These are phyloP conservation scores for Triticum dicoccoides DNA, from an alignment of 176 grass and related monocot genomes.

Conservation along the genomic window DNA sequence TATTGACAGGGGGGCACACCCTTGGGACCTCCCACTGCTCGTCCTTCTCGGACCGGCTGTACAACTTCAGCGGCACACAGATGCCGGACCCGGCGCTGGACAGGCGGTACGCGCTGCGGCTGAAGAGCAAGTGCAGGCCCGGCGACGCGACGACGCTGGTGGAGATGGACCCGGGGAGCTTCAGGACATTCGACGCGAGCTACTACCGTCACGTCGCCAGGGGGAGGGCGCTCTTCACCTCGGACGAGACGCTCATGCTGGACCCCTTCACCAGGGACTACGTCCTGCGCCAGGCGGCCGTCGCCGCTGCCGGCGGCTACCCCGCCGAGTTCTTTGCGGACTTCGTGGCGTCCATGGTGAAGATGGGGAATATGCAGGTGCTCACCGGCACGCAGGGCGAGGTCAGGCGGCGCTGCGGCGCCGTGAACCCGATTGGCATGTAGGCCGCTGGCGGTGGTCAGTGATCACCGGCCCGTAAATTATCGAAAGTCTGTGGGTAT, in stretches of 20 bases:
- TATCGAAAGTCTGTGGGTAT: not conserved
- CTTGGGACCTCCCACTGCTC: conserved; percentile 74
- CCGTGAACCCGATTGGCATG: conserved; percentile 38
- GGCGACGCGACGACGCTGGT: conserved; percentile 51
- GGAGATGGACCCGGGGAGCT: conserved; percentile 91
- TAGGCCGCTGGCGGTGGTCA: not conserved
- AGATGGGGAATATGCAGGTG: conserved; percentile 66
- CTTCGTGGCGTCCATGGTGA: conserved; percentile 69
- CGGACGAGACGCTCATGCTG: conserved; percentile 67
- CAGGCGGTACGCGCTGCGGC: conserved; percentile 33
- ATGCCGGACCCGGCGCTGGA: conserved; percentile 55
- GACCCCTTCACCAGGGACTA: conserved; percentile 44
- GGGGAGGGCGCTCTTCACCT: conserved; percentile 62
- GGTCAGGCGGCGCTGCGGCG: conserved; percentile 65
- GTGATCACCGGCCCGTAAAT: not conserved
- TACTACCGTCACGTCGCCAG: conserved; percentile 63
- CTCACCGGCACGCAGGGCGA: conserved; percentile 69
- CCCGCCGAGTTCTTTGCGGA: conserved; percentile 72
- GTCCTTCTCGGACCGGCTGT: conserved; percentile 57
- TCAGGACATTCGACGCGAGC: conserved; percentile 67
- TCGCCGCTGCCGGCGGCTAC: not conserved
- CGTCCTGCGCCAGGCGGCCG: conserved; percentile 39
- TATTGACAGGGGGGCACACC: conserved; percentile 60
- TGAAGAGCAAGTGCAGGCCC: conserved; percentile 54
- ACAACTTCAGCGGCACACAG: conserved; percentile 53